These are phyloP conservation scores for Eutypa lata DNA, from an alignment of 2,329 filamentous ascomycete genomes.

Conservation along the genomic window DNA sequence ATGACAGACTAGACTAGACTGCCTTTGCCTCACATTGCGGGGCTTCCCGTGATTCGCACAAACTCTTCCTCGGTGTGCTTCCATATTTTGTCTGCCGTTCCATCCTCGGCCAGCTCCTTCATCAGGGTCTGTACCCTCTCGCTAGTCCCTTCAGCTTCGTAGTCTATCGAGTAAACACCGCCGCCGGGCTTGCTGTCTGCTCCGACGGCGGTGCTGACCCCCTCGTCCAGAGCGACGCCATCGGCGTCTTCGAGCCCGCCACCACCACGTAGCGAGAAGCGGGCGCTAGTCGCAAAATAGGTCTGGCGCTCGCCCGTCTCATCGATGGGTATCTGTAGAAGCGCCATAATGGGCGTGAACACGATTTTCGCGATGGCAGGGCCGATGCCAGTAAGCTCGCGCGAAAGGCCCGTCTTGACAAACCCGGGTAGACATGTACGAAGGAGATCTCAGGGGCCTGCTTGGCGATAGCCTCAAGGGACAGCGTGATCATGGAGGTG, in stretches of 20 bases:
- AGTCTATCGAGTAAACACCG: constrained; percentile 36
- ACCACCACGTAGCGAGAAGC: constrained; percentile 27
- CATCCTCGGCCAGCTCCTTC: constrained; percentile 20
- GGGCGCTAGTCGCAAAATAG: constrained; percentile 34
- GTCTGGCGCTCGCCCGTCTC: constrained; percentile 37
- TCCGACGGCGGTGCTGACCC: constrained; percentile 23
- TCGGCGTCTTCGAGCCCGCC: constrained; percentile 16
- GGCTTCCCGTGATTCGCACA: constrained; percentile 25
- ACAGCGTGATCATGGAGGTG: constrained; percentile 42
- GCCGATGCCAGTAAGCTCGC: constrained; percentile 20
- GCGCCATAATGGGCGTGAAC: constrained; percentile 7
- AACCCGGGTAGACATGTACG: constrained; percentile 36
- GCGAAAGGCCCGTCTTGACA: constrained; percentile 31
- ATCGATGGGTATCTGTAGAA: constrained; percentile 22
- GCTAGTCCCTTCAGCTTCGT: constrained; percentile 27
- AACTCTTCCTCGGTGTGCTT: constrained; percentile 33
- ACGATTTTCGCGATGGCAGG: constrained; percentile 27
- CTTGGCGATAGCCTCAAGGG: constrained; percentile 44
- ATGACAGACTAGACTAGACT: no score
- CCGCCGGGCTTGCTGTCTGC: constrained; percentile 29
- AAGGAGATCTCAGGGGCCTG: constrained; percentile 40
- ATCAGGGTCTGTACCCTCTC: constrained; percentile 26
- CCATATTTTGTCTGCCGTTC: constrained; percentile 32
- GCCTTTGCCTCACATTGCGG: no score
- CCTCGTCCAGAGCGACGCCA: constrained; percentile 21